These are phyloP conservation scores for Epichloe scottii DNA, from an alignment of 2,329 filamentous ascomycete species.

Conservation along the genomic window DNA sequence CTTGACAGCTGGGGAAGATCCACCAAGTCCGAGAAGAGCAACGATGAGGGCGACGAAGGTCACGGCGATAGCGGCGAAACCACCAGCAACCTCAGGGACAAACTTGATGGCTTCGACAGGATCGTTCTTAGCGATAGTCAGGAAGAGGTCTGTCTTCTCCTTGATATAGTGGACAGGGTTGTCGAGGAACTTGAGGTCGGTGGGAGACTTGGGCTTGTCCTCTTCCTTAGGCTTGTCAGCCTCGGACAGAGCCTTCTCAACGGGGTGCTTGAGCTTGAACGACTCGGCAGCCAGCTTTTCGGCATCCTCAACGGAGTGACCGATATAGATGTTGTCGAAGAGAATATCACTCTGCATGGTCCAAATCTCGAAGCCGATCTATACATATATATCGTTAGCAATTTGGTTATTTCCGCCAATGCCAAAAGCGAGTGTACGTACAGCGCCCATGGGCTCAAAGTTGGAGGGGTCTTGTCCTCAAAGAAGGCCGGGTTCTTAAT, in stretches of 20 bases:
- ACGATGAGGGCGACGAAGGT: constrained; percentile 60
- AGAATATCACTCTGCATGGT: constrained; percentile 99
- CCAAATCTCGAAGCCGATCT: constrained; percentile 99
- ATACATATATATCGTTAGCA: constrained; percentile 9
- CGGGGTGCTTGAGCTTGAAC: constrained; percentile 74
- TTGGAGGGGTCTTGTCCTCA: constrained; percentile 96
- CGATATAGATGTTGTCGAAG: constrained; percentile 99
- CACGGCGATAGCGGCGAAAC: constrained; percentile 57
- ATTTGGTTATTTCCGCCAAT: background rate
- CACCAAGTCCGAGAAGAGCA: constrained; percentile 50
- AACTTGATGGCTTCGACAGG: constrained; percentile 76
- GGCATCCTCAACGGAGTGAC: constrained; percentile 89
- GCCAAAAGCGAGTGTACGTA: constrained; percentile 38
- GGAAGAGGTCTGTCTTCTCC: constrained; percentile 89
- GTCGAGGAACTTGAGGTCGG: constrained; percentile 76
- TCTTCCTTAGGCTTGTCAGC: constrained; percentile 63
- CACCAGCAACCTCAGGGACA: constrained; percentile 82
- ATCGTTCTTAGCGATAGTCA: constrained; percentile 69
- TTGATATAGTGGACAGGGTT: constrained; percentile 79
- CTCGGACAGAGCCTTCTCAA: constrained; percentile 71
- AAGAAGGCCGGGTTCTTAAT: constrained; percentile 94
- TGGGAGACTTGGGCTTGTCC: constrained; percentile 54
- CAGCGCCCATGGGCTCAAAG: constrained; percentile 95
- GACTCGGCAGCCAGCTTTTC: constrained; percentile 80
- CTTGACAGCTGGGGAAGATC: constrained; percentile 60